Evolutionary conservation across 306 rosid genomes (phyloP).

Genomic region (Glycine soja): DNA sequence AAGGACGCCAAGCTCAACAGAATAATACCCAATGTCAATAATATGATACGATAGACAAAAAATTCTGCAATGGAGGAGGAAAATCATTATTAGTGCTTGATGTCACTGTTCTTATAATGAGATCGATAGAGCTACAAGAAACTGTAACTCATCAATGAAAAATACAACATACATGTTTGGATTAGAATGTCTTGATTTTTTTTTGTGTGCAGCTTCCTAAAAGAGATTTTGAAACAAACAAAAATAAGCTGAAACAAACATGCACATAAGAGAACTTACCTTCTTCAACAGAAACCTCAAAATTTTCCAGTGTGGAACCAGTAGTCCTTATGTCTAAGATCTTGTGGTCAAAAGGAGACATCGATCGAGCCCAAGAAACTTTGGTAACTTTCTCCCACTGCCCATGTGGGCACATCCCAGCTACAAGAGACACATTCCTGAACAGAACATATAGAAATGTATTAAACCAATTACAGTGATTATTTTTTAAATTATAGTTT

Average conservation of each 20-base stretch:
- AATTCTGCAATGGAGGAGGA: conserved; percentile 66
- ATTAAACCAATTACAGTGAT: conserved; percentile 12
- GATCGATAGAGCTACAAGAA: conserved; percentile 31
- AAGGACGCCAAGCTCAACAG: conserved; percentile 76
- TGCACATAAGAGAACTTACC: conserved; percentile 52
- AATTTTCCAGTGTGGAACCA: conserved; percentile 67
- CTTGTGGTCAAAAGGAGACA: conserved; percentile 88
- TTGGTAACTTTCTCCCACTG: conserved; percentile 88
- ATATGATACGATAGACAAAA: conserved; percentile 62
- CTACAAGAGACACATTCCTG: conserved; percentile 77
- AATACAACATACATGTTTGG: not conserved
- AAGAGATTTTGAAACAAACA: not conserved
- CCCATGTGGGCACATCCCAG: conserved; percentile 82
- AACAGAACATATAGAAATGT: conserved; percentile 38
- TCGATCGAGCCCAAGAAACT: conserved; percentile 75
- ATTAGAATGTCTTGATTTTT: not conserved
- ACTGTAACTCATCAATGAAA: conserved; percentile 31
- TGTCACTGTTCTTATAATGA: conserved; percentile 4
- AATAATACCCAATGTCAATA: conserved; percentile 65
- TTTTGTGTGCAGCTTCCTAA: not conserved
- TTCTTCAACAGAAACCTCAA: conserved; percentile 80
- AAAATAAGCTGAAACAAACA: not conserved
- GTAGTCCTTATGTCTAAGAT: conserved; percentile 73
- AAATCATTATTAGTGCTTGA: conserved; percentile 22
- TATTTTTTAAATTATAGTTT: conserved; percentile 21